phyloP scores from a whole-genome alignment of 805 yeast species.

The Teunomyces stri region DNA sequence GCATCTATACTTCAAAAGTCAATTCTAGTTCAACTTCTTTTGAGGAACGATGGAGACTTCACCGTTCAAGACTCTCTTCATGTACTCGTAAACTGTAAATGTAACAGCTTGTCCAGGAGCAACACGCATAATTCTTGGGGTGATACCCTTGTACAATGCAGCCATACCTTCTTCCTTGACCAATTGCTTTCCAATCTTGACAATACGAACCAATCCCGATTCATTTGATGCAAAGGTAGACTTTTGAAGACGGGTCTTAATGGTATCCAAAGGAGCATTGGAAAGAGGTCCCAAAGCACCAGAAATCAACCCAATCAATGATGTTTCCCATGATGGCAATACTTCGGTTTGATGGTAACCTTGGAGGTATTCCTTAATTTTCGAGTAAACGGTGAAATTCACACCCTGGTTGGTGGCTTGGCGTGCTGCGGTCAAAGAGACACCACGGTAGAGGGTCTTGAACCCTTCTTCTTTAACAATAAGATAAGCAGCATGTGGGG shows the following conservation, averaged over 20 bases:
- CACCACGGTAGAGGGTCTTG: slow-evolving; percentile 88
- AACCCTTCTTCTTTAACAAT: slow-evolving; percentile 91
- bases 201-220: slow-evolving; percentile 74
- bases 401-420: slow-evolving; percentile 99
- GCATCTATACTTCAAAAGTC: neutral
- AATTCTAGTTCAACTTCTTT: slow-evolving; percentile 17
- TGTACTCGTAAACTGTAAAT: slow-evolving; percentile 91
- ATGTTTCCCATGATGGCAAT: slow-evolving; percentile 93
- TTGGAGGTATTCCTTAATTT: slow-evolving; percentile 69
- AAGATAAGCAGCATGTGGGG: slow-evolving; percentile 83
- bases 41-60: slow-evolving; percentile 14
- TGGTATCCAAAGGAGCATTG: slow-evolving; percentile 95
- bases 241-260: slow-evolving; percentile 94
- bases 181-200: slow-evolving; percentile 75
- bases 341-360: slow-evolving; percentile 54
- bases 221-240: slow-evolving; percentile 68
- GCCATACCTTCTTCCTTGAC: slow-evolving; percentile 79
- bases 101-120: slow-evolving; percentile 99
- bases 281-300: slow-evolving; percentile 98
- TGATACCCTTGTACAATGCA: slow-evolving; percentile 87
- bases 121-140: slow-evolving; percentile 98
- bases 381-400: slow-evolving; percentile 91
- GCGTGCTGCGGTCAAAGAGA: slow-evolving; percentile 91
- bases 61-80: slow-evolving; percentile 59
- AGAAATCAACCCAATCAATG: slow-evolving; percentile 82